Conservation (phyloP, 345 rosid species). For the Nephelium lappaceum region DNA sequence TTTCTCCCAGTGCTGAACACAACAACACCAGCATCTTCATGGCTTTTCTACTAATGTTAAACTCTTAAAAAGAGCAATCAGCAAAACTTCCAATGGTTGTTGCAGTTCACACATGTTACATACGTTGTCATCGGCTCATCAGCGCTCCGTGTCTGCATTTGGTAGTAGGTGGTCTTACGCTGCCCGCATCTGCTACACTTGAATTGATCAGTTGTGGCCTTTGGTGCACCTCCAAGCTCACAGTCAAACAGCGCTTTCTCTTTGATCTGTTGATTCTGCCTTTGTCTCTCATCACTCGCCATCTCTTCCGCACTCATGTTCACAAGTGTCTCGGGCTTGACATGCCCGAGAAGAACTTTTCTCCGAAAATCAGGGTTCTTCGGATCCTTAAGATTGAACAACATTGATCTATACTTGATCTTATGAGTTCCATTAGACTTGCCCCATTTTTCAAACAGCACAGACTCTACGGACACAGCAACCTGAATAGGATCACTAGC, state of each 20-base stretch:
- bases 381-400: slow-evolving; percentile 59
- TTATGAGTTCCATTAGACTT: slow-evolving; percentile 41
- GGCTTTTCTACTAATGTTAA: background rate
- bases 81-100: slow-evolving; percentile 56
- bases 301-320: slow-evolving; percentile 49
- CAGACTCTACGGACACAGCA: slow-evolving; percentile 47
- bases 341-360: slow-evolving; percentile 48
- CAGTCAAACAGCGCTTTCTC: slow-evolving; percentile 45
- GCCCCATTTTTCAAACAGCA: slow-evolving; percentile 48
- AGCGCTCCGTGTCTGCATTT: slow-evolving; percentile 61
- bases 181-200: slow-evolving; percentile 52
- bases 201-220: slow-evolving; percentile 58
- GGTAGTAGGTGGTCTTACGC: slow-evolving; percentile 43
- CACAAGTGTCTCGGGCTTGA: slow-evolving; percentile 42
- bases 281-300: slow-evolving; percentile 52
- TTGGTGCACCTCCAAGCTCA: slow-evolving; percentile 29
- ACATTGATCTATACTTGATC: slow-evolving; percentile 44
- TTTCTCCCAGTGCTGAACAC: background rate
- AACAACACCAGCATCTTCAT: background rate
- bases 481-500: slow-evolving; percentile 41
- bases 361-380: slow-evolving; percentile 60
- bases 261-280: slow-evolving; percentile 40
- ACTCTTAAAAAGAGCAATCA: slow-evolving; percentile 13
- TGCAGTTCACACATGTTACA: slow-evolving; percentile 56
- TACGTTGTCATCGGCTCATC: slow-evolving; percentile 66